Evolutionary conservation across 306 rosid species (phyloP).

Genomic region (Sicyos baderoa): DNA sequence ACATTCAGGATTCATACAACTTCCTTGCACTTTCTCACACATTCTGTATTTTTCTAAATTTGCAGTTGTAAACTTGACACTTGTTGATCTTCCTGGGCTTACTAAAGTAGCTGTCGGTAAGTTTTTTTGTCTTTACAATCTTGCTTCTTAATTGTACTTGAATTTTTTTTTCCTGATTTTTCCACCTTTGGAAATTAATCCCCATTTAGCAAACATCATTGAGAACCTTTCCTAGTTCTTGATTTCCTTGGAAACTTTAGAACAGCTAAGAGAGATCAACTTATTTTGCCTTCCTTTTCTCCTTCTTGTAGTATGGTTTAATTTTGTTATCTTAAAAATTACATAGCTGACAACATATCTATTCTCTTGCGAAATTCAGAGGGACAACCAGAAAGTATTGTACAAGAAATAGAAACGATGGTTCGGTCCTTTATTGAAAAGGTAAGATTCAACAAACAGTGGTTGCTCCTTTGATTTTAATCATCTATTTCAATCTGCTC

Average conservation of each 20-base stretch:
- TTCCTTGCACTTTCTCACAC: background rate
- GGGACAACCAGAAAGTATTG: constrained; percentile 96
- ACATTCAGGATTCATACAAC: background rate
- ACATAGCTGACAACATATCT: constrained; percentile 15
- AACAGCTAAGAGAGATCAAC: background rate
- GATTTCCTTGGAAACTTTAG: constrained; percentile 2
- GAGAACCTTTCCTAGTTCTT: constrained; percentile 5
- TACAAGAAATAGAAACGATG: constrained; percentile 82
- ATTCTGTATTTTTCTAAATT: constrained; percentile 16
- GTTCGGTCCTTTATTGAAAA: constrained; percentile 89
- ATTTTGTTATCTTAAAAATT: background rate
- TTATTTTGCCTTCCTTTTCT: background rate
- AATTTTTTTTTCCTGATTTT: constrained; percentile 1
- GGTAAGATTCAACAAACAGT: constrained; percentile 36
- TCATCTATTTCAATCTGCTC: background rate
- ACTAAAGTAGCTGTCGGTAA: constrained; percentile 95
- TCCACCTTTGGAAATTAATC: constrained; percentile 1
- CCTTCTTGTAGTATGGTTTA: background rate
- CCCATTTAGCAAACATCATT: background rate
- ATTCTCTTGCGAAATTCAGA: constrained; percentile 43
- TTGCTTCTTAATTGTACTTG: background rate
- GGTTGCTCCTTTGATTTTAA: background rate
- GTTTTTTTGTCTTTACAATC: constrained; percentile 19
- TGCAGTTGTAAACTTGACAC: constrained; percentile 97
- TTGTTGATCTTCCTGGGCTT: constrained; percentile 92